phyloP scores from a whole-genome alignment of 129 eudicot genomes.

The Flaveria bidentis region DNA sequence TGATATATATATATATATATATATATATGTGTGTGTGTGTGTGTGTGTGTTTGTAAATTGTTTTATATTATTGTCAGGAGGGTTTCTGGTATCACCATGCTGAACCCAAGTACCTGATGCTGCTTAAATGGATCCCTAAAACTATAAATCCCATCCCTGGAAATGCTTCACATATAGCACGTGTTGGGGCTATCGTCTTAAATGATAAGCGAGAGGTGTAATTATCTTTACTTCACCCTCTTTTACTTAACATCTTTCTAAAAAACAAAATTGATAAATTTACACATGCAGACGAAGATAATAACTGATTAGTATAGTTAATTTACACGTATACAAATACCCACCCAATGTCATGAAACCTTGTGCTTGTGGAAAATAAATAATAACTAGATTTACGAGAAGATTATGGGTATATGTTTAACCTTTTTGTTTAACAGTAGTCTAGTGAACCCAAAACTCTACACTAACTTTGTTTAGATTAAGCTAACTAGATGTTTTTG shows the following conservation, averaged over 20 bases:
- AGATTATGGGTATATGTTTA: not conserved
- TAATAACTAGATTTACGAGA: conserved; percentile 3
- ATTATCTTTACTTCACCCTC: not conserved
- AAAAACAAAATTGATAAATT: too few relatives aligned
- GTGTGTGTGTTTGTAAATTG: not conserved
- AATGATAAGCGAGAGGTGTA: conserved; percentile 67
- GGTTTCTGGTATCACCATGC: conserved; percentile 81
- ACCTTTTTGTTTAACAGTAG: not conserved
- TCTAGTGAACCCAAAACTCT: not conserved
- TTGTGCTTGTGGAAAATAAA: not conserved
- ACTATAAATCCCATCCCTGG: conserved; percentile 55
- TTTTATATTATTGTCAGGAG: conserved; percentile 47
- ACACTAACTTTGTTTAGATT: not conserved
- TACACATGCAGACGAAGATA: not conserved
- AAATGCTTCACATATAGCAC: conserved; percentile 75
- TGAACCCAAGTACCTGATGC: conserved; percentile 66
- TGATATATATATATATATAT: not conserved
- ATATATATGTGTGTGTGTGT: too few relatives aligned
- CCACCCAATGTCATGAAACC: not conserved
- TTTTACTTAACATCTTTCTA: too few relatives aligned
- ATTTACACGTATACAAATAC: not conserved
- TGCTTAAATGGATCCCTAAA: conserved; percentile 58
- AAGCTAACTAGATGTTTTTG: not conserved
- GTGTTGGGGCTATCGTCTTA: conserved; percentile 71
- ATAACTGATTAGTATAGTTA: not conserved